A percentile compares a stretch with the other conserved stretches of the same genome.
Evolutionary conservation across 2,329 filamentous ascomycete genomes (phyloP).

Genomic region (Colletotrichum sp.): DNA sequence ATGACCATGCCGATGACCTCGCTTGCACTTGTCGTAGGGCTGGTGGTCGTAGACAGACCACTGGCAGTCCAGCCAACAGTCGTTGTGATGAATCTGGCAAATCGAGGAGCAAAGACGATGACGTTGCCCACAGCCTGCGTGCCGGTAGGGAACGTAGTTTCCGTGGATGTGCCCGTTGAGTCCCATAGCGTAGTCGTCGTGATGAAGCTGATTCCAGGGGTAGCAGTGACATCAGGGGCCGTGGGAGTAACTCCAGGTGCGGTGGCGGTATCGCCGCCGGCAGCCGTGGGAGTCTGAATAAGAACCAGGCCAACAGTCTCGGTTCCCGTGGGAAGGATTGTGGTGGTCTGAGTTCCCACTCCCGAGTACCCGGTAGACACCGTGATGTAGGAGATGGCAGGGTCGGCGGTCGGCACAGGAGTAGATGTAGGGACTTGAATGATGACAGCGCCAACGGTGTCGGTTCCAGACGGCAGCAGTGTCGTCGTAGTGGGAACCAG

Average conservation of each 20-base stretch:
- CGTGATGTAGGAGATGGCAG: not conserved
- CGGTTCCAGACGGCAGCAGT: conserved; percentile 3
- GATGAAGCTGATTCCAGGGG: not conserved
- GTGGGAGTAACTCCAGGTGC: not conserved
- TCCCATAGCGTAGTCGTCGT: not conserved
- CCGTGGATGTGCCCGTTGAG: not conserved
- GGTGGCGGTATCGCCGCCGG: not conserved
- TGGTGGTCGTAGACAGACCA: not conserved
- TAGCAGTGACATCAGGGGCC: not conserved
- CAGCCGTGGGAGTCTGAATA: conserved; percentile 5
- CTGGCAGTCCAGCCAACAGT: not conserved
- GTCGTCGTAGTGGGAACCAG: not conserved
- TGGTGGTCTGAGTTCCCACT: not conserved
- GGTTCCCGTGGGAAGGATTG: not conserved
- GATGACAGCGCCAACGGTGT: conserved; percentile 3
- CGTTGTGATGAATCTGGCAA: not conserved
- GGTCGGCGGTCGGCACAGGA: not conserved
- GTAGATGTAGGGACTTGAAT: not conserved
- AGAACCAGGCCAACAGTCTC: not conserved
- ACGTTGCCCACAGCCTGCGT: not conserved
- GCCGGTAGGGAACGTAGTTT: not conserved
- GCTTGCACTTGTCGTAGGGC: not conserved
- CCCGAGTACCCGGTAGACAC: conserved; percentile 4
- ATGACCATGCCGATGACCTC: conserved; percentile 3
- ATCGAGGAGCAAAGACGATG: not conserved